These are phyloP conservation scores for Geoglossum cookeanum DNA, from an alignment of 2,329 filamentous ascomycete genomes.

Conservation along the genomic window DNA sequence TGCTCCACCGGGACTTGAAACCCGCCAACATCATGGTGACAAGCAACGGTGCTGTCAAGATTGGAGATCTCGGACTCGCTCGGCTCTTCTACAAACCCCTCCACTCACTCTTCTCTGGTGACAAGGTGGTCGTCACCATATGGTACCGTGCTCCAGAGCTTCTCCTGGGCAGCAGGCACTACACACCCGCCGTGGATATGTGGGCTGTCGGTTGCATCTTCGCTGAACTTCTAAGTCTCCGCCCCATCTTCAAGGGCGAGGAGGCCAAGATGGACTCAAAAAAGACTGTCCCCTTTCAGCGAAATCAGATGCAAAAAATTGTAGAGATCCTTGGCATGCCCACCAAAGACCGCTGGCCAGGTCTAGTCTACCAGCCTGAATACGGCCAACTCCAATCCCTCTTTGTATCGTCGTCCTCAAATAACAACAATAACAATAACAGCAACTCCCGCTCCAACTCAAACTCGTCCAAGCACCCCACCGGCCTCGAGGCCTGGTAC, in stretches of 20 bases:
- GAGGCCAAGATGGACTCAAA: slow-evolving; percentile 98
- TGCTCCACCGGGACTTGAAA: slow-evolving; percentile 89
- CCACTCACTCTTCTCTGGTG: slow-evolving; percentile 76
- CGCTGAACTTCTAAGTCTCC: slow-evolving; percentile 71
- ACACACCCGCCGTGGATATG: slow-evolving; percentile 90
- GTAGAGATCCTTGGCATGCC: slow-evolving; percentile 90
- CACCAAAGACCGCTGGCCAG: slow-evolving; percentile 73
- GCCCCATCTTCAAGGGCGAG: slow-evolving; percentile 95
- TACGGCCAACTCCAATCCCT: slow-evolving; percentile 45
- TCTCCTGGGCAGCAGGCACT: slow-evolving; percentile 80
- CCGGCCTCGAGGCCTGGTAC: slow-evolving; percentile 25
- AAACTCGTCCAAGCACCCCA: slow-evolving; percentile 12
- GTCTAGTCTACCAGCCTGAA: slow-evolving; percentile 72
- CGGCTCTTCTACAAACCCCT: slow-evolving; percentile 87
- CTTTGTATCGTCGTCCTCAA: slow-evolving; percentile 8
- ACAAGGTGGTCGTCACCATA: slow-evolving; percentile 97
- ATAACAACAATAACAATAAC: slow-evolving; percentile 6
- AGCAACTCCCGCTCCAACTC: background rate
- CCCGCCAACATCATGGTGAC: slow-evolving; percentile 99
- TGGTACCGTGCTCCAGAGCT: slow-evolving; percentile 97
- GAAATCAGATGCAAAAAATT: slow-evolving; percentile 98
- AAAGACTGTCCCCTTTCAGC: slow-evolving; percentile 91
- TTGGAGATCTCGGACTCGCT: slow-evolving; percentile 83
- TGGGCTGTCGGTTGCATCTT: slow-evolving; percentile 99
- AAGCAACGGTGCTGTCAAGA: slow-evolving; percentile 72